Base-by-base conservation (phyloP, 345 rosid genomes). In the Odontarrhena argentea region DNA sequence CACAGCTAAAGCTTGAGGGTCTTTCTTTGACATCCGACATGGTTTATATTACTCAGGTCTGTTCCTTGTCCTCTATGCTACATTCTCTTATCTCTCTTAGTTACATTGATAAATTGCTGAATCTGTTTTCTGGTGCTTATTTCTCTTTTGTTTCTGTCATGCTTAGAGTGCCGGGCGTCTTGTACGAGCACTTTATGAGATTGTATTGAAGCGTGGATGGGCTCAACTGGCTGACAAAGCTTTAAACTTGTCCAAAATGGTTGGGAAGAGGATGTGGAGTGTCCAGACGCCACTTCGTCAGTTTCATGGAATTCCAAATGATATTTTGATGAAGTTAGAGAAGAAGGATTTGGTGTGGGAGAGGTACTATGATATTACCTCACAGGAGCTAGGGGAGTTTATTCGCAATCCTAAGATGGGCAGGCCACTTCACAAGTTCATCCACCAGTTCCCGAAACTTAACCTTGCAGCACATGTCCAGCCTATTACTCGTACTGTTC, bases 301-400 rank as follows among this genome's bases (percentile, higher is more conserved):
- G 68, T 93, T 93, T 78, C 60, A 67, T 60, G 96, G 91, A 49
- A 85, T 93, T 71, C 89, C 90, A 13, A 85, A 84, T 78, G 96
- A 91, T 35, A 83, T 88, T 75, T 69, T 93, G 67, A 85, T 80
- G 82, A 90, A 85, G 79, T 78, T 93, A 81, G 98, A 87, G 85
- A 91, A 88, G 89, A 93, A 91, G 70, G 96, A 91, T 80, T 81
- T 90, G 84, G 84, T 90, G n/a, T 93, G 98, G 98, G 96, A 88
- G 65, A 85, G 97, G 77, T 91, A 86, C 70, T 93, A 91, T 74
- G 98, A 91, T 68, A 88, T 93, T 22, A 85, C 96, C 59, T 66
- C 97, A 2, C 92, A 88, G 79, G 95, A 91, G 84, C 81, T 94
- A 38, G 99, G 99, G 15, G 97, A 94, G 74, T 96, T 91, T 60